Evolutionary conservation across 2,329 filamentous ascomycete species (phyloP), one percentile per base, ranked within the genome.

Genomic region (Byssoonygena ceratinophila): DNA sequence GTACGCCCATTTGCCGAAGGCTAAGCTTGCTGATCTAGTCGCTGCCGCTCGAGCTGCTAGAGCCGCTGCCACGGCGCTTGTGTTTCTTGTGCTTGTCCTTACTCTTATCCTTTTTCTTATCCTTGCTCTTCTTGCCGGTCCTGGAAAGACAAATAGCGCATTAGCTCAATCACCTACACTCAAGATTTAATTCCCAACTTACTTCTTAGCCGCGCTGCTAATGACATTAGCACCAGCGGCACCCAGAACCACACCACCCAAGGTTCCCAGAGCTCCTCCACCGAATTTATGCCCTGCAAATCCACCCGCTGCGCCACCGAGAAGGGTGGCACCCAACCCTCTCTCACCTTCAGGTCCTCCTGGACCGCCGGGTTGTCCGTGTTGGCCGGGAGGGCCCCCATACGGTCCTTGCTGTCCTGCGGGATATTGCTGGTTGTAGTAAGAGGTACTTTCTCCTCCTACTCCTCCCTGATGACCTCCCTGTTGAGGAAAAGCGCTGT

Each of bases 291-390:
- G 63, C 6, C 65, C 66, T 1, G 65, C 40, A 45, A 66, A 61
- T 1, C 65, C 68, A 45, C 69, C 69, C 3, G 64, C 66, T 0
- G 66, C 66, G 34, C 63, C 67, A 22, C 70, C 70, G 27, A 69
- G 46, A 8, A 70, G 54, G 2, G 67, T 66, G 9, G 68, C 63
- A 1, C 65, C 67, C 9, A 71, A 55, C 16, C 66, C 64, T 40
- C 62, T 68, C 20, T 68, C 66, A 7, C 63, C 65, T 46, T 66
- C 61, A 27, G 60, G 55, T 1, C 59, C 59, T 16, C 50, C 53
- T 20, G 55, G 51, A 8, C 34, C 53, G 14, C 27, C 51, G 16
- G 46, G 40, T 11, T 43, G 43, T 12, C 53, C 53, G 27, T 47
- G 48, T 18, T 37, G 45, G 29, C 51, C 51, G 16, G 31, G 37